Base-by-base conservation (phyloP, 1,284 basidiomycete genomes). In the Golubevia pallescens region DNA sequence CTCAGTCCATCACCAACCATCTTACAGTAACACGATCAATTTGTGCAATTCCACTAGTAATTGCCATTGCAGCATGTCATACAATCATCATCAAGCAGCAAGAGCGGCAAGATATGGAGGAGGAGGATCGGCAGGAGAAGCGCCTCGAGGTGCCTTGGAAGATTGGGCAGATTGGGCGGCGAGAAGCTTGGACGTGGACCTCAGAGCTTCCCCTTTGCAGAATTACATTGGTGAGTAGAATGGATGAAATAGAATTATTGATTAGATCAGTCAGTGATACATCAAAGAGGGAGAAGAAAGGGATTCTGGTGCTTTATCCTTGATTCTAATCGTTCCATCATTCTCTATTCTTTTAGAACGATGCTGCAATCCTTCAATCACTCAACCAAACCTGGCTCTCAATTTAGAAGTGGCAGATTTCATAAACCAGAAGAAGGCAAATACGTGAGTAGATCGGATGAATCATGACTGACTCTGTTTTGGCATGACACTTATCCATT, bases 391-490 rank as follows among this genome's bases (percentile, higher is more conserved):
- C 86, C 93, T 96, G 87, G 92, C 93, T 0, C 88, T 93, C 57
- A 94, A 97, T 86, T 89, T 99, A 72, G 95, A 98, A 86, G 91
- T 99, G 57, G 94, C 94, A 32, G 94, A 96, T 74, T 90, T 92
- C 78, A 91, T 99, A 87, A 97, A 96, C 86, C 88, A 88, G 74
- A 98, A 97, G 88, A 98, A 98, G 87, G 95, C 95, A 0, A 99
- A 99, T 88, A 94, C 90, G 93, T 95, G 86, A 75, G 93, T 88
- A 57, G 64, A 4, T 24, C 13, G 16, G 28, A 16, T 28, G 28
- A 28, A 28, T 28, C 28, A 28, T 28, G 28, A 6, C 6, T 6
- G 28, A 19, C 38, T 51, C 28, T 28, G 28, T 28, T 54, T 6
- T 28, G 28, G 28, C 28, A 28, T 28, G 28, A 28, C 28, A 28